phyloP scores from a whole-genome alignment of 805 yeast genomes.

The Saccharomycopsis fodiens region DNA sequence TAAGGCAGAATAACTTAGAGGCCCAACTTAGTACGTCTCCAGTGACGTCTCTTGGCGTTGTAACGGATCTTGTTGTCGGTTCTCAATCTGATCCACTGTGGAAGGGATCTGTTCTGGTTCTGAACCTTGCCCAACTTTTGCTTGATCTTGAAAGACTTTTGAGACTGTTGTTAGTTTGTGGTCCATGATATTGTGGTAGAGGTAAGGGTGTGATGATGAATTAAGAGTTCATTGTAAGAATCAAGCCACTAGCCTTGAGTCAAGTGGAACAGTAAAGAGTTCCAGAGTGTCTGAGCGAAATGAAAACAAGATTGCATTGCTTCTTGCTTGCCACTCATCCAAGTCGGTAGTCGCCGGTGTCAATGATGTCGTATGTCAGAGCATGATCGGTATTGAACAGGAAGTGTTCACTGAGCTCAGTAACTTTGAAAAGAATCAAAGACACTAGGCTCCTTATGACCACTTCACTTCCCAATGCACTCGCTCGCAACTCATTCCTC shows the following conservation, averaged over 20 bases:
- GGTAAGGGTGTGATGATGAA: neutral
- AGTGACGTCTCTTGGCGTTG: conserved; percentile 99
- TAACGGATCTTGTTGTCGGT: conserved; percentile 96
- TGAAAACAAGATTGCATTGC: no score
- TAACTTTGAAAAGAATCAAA: no score
- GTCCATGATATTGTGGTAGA: neutral
- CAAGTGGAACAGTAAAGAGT: no score
- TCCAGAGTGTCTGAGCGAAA: no score
- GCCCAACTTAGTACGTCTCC: conserved; percentile 99
- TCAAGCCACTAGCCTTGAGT: neutral
- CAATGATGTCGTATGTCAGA: no score
- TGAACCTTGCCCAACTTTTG: conserved; percentile 98
- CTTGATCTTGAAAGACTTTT: conserved; percentile 94
- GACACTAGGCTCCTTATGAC: no score
- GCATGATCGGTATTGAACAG: no score
- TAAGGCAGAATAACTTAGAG: conserved; percentile 39
- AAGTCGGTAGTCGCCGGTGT: no score
- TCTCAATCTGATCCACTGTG: conserved; percentile 99
- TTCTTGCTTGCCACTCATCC: no score
- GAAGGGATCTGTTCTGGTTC: conserved; percentile 99
- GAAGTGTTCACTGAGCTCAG: no score
- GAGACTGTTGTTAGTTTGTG: conserved; percentile 45
- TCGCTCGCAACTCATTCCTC: no score
- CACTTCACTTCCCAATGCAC: no score
- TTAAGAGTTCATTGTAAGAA: neutral